Evolutionary conservation across 2,329 filamentous ascomycete species (phyloP).

Genomic region (Cadophora luteo-olivacea): DNA sequence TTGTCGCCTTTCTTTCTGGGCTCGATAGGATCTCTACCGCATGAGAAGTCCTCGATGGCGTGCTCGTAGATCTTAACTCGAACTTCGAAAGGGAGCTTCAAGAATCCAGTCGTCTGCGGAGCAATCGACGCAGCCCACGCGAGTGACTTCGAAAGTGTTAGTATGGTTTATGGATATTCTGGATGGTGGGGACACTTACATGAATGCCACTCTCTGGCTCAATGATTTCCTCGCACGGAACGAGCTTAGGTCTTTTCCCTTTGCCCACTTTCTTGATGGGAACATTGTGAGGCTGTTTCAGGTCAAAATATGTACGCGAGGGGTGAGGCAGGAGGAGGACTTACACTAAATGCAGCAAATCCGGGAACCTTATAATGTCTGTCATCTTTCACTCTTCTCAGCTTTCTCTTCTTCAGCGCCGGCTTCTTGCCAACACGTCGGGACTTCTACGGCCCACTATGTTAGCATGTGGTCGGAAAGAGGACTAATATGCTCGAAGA

Average conservation of each 20-base stretch:
- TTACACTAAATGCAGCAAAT: constrained; percentile 28
- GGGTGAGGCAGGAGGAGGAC: not conserved
- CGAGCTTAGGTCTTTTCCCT: constrained; percentile 9
- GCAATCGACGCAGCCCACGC: constrained; percentile 26
- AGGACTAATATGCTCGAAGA: not conserved
- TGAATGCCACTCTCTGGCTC: constrained; percentile 28
- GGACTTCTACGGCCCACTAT: not conserved
- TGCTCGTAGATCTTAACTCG: constrained; percentile 24
- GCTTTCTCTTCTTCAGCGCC: not conserved
- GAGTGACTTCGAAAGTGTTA: constrained; percentile 4
- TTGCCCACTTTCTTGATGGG: constrained; percentile 1
- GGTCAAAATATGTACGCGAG: not conserved
- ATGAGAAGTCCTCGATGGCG: constrained; percentile 20
- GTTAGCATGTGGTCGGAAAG: not conserved
- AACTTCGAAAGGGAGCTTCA: constrained; percentile 25
- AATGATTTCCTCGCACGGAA: constrained; percentile 20
- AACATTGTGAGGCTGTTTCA: constrained; percentile 13
- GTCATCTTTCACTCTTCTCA: not conserved
- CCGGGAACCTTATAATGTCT: constrained; percentile 18
- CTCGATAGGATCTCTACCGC: not conserved
- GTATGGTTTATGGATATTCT: not conserved
- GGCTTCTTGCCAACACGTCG: not conserved
- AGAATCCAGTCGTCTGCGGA: constrained; percentile 15
- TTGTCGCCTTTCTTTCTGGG: constrained; percentile 26
- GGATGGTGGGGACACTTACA: constrained; percentile 10